Percentiles rank a stretch among this genome's conserved stretches.
Conservation (phyloP, 306 rosid genomes). For the Abrus precatorius region DNA sequence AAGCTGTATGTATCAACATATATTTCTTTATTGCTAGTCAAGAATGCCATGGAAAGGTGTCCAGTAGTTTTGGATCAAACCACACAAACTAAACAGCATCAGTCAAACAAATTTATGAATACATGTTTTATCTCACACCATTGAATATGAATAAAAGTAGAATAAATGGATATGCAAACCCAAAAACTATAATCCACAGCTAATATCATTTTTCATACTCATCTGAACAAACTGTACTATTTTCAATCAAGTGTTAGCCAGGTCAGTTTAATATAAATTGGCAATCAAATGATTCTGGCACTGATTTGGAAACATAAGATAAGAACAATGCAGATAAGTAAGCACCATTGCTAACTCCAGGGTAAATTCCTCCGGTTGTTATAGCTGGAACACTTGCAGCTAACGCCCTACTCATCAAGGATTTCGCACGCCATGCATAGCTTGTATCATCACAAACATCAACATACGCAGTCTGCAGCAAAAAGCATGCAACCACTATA, state of each 20-base stretch:
- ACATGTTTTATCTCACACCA: conserved; percentile 3
- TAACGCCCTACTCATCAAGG: conserved; percentile 66
- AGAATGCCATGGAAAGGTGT: background rate
- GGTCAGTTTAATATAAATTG: conserved; percentile 16
- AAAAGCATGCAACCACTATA: conserved; percentile 13
- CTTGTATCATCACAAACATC: conserved; percentile 90
- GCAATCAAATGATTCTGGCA: conserved; percentile 24
- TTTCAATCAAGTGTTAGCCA: conserved; percentile 6
- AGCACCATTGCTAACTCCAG: conserved; percentile 97
- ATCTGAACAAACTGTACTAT: background rate
- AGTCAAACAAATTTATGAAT: background rate
- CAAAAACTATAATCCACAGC: background rate
- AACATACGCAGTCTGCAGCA: conserved; percentile 81
- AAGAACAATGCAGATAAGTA: conserved; percentile 49
- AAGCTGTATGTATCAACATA: too few relatives aligned
- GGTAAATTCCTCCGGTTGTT: conserved; percentile 90
- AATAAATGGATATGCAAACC: too few relatives aligned
- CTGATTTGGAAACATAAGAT: conserved; percentile 46
- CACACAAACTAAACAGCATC: conserved; percentile 4
- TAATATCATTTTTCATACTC: background rate
- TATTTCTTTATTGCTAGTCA: background rate
- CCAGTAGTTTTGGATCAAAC: conserved; percentile 5
- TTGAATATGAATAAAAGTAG: background rate
- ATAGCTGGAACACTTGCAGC: conserved; percentile 90
- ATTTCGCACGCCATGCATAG: conserved; percentile 74